Conservation (phyloP, 768 basidiomycete species). For the Phlebiopsis flavidoalba region DNA sequence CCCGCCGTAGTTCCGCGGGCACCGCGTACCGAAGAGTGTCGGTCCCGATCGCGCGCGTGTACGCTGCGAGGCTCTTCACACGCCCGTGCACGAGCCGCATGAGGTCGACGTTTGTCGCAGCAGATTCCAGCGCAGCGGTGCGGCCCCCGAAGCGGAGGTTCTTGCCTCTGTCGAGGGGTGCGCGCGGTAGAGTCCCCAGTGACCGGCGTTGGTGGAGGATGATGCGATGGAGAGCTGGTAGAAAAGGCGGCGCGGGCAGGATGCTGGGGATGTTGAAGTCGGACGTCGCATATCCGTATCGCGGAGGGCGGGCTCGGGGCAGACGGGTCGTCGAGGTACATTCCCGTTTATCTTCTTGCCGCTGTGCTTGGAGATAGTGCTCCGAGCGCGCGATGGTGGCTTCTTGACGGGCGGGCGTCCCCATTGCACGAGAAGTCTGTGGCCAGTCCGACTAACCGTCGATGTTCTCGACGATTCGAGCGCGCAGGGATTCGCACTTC, state of each 20-base stretch:
- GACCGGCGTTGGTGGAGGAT: slow-evolving; percentile 22
- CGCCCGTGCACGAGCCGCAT: slow-evolving; percentile 25
- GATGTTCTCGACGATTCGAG: slow-evolving; percentile 27
- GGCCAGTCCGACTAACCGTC: slow-evolving; percentile 35
- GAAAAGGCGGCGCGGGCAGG: slow-evolving; percentile 26
- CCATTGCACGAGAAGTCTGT: slow-evolving; percentile 26
- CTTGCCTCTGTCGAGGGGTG: slow-evolving; percentile 16
- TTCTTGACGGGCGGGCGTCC: slow-evolving; percentile 24
- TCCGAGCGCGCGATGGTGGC: slow-evolving; percentile 23
- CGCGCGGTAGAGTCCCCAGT: slow-evolving; percentile 25
- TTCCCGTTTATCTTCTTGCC: slow-evolving; percentile 23
- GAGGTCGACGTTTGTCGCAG: slow-evolving; percentile 23
- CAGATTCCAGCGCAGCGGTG: slow-evolving; percentile 24
- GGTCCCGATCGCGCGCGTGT: slow-evolving; percentile 25
- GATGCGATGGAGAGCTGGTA: slow-evolving; percentile 22
- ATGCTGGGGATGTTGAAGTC: slow-evolving; percentile 23
- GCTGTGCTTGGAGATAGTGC: slow-evolving; percentile 21
- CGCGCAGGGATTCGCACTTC: slow-evolving; percentile 27
- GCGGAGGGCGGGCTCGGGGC: slow-evolving; percentile 25
- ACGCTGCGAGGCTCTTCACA: slow-evolving; percentile 22
- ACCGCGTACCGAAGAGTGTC: slow-evolving; percentile 23
- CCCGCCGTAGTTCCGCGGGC: slow-evolving; percentile 20
- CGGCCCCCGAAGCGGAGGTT: slow-evolving; percentile 27
- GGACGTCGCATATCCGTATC: slow-evolving; percentile 24
- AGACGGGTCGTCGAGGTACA: slow-evolving; percentile 28